Base-by-base conservation (phyloP, 352 stramenopile genomes). In the Globisporangium ultimum region DNA sequence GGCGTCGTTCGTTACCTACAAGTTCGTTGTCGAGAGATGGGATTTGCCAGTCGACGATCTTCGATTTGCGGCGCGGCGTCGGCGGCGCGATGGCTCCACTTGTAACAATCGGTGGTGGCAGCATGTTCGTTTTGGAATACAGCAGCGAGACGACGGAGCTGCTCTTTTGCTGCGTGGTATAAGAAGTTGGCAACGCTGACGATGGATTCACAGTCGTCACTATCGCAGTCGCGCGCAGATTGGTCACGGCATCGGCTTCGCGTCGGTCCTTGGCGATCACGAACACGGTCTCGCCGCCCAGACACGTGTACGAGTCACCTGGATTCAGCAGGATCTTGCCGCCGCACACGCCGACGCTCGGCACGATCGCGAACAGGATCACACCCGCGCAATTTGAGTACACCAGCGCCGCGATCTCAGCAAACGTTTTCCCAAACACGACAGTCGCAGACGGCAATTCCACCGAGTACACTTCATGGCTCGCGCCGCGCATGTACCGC, bases 391-490 rank as follows among this genome's bases (percentile, higher is more conserved):
- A 95, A 24, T 88, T 74, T 3, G 74, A 78, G 58, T 93, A 95
- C 38, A 80, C 78, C 12, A 91, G 75, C 6, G 82, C 88, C 28
- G 85, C 80, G 24, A 92, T 78, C 53, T 95, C 83, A 0, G 85
- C 78, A 53, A 95, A 95, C 0, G 85, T 90, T 53, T 88, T 87
- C 7, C 80, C 80, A 12, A 70, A 74, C 54, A 89, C 61, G 3
- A 88, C 74, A 1, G 53, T 61, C 9, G 74, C 67, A 6, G 82
- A 67, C 10, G 85, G 85, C 15, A 95, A 58, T 12, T 70, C 60
- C 3, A 90, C 80, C 20, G 83, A 87, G 65, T 95, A 95, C 36
- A 95, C 67, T 53, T 95, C 85, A 18, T 93, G 83, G 48, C 78
- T 88, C 11, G 85, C 74, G 24, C 85, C 84, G 36, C 82, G 74